A percentile compares a stretch with the other conserved stretches of the same genome.
phyloP scores from a whole-genome alignment of 441 rosid species.

The Isatis lusitanica region DNA sequence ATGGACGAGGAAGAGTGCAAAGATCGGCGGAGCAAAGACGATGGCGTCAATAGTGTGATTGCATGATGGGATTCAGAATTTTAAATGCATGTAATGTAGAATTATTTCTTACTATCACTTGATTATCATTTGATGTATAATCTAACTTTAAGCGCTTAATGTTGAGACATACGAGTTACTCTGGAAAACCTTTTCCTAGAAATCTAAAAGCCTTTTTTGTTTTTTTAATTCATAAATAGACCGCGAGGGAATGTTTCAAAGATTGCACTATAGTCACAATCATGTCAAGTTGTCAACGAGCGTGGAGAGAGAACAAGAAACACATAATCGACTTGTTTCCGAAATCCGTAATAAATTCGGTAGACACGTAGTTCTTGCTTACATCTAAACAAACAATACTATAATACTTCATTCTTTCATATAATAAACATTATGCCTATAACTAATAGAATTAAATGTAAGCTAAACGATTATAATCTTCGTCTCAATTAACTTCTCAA shows the following conservation, averaged over 20 bases:
- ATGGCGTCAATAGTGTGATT: background rate
- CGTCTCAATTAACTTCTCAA: background rate
- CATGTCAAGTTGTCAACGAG: background rate
- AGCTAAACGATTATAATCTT: background rate
- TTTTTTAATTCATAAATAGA: no score
- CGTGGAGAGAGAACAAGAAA: background rate
- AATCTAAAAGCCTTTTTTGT: no score
- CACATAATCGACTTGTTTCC: background rate
- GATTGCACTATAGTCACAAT: background rate
- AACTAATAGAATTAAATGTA: no score
- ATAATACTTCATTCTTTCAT: no score
- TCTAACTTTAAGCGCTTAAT: background rate
- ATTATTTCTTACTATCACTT: background rate
- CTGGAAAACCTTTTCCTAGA: no score
- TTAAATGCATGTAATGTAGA: conserved; percentile 2
- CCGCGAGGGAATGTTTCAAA: no score
- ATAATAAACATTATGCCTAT: no score
- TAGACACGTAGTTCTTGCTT: no score
- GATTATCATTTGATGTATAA: background rate
- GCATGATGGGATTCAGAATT: background rate
- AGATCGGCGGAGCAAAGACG: conserved; percentile 4
- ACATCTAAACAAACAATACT: no score
- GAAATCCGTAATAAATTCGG: background rate
- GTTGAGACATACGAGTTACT: background rate
- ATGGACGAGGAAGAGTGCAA: conserved; percentile 69